phyloP scores from a whole-genome alignment of 805 yeast genomes.

The Saccharomycopsis babjevae region DNA sequence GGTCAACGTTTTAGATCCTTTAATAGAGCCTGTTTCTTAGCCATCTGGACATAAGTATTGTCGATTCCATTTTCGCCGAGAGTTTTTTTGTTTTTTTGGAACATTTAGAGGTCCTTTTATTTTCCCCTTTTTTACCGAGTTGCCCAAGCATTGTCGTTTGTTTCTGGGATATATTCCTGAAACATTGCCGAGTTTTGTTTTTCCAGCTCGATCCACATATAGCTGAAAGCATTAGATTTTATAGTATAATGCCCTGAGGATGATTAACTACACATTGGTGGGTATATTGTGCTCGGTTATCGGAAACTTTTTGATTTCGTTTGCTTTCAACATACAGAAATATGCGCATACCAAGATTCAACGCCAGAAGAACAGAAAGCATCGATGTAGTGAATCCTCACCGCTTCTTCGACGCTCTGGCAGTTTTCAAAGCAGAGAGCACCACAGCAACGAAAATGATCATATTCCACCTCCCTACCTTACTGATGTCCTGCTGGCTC shows the following conservation, averaged over 20 bases:
- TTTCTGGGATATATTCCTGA: no score
- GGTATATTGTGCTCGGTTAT: constrained; percentile 28
- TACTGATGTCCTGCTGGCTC: constrained; percentile 15
- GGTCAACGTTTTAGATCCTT: no score
- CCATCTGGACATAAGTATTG: no score
- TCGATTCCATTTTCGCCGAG: no score
- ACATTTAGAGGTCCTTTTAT: no score
- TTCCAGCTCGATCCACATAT: no score
- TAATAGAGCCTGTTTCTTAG: no score
- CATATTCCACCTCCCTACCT: constrained; percentile 9
- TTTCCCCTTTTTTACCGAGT: no score
- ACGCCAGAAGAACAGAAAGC: neutral
- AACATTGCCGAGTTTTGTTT: no score
- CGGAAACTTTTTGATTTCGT: constrained; percentile 30
- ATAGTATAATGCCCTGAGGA: neutral
- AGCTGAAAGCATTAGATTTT: neutral
- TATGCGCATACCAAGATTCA: constrained; percentile 29
- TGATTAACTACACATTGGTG: constrained; percentile 19
- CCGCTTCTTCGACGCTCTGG: neutral
- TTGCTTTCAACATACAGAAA: constrained; percentile 32
- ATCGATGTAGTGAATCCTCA: neutral
- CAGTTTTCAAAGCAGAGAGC: neutral
- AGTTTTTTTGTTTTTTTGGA: no score
- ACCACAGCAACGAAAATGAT: constrained; percentile 3
- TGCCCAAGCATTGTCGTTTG: no score